A percentile compares a stretch with the other conserved stretches of the same genome.
Conservation (phyloP, 768 basidiomycete genomes). For the Termitomyces bulborhizus region DNA sequence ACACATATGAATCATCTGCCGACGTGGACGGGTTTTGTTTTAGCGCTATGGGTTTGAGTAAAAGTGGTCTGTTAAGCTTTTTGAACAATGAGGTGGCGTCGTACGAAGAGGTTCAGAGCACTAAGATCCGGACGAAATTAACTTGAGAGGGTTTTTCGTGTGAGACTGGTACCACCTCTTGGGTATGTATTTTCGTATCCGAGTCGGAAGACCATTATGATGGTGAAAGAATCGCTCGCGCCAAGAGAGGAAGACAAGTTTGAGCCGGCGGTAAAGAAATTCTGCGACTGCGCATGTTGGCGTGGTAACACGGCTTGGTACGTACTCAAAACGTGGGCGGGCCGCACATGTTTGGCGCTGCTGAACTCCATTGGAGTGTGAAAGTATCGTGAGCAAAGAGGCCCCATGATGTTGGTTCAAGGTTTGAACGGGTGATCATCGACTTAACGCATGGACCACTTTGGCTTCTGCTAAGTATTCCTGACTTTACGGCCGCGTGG, state of each 20-base stretch:
- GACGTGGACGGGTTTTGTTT: background rate
- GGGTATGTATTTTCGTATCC: background rate
- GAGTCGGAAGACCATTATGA: background rate
- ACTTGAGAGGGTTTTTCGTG: no score
- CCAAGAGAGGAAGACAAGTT: background rate
- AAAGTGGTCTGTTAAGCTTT: background rate
- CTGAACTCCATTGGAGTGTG: background rate
- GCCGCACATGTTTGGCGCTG: no score
- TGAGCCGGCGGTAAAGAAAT: background rate
- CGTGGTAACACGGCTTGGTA: background rate
- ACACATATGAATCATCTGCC: background rate
- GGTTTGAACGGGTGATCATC: background rate
- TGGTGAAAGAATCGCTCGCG: background rate
- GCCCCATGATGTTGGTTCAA: background rate
- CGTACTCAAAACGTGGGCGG: background rate
- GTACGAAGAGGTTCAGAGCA: background rate
- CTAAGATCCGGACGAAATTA: background rate
- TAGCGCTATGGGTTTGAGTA: background rate
- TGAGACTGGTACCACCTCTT: background rate
- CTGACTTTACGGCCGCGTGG: constrained; percentile 2
- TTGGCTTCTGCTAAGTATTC: background rate
- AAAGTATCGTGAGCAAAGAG: no score
- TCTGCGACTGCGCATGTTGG: background rate
- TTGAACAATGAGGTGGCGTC: background rate
- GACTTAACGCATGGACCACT: background rate